Evolutionary conservation across 192 early-diverging fungal genomes (phyloP), one percentile per base, ranked within the genome.

Genomic region (Helicostylum pulchrum): DNA sequence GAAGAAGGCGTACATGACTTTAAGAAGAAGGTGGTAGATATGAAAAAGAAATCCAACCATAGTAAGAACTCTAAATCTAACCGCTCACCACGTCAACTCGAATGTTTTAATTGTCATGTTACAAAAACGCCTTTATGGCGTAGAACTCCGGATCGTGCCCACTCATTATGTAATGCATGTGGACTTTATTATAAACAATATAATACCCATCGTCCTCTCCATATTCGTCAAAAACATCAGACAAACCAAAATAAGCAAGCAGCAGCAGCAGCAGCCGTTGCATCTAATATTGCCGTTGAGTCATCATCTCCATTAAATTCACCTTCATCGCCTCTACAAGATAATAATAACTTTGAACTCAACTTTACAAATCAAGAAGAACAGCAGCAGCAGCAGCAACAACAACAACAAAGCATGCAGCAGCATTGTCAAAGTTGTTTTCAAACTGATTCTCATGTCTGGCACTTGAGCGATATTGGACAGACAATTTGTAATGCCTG

Each of bases 131-230:
- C 93, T 19, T 79, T 98, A 14, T 98, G 96, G 96, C 85, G 96
- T 10, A 80, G 94, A 8, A 87, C 91, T 48, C 80, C 77, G 12
- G 83, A 89, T 67, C 73, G 84, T 26, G 90, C 88, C 39, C 86
- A 90, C 50, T 79, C 90, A 14, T 85, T 98, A 50, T 98, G 96
- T 77, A 98, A 98, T 69, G 96, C 96, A 5, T 98, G 96, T 70
- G 96, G 96, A 0, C 77, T 98, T 12, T 98, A 93, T 74, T 95
- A 84, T 79, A 97, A 96, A 75, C 89, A 97, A 58, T 95, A 98
- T 71, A 84, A 88, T 59, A 84, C 87, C 7, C 82, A 87, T 52
- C 80, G 96, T 15, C 96, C 96, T 5, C 60, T 82, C 7, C 77
- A 72, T 9, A 57, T 73, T 7, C 73, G 75, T 5, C 62, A 74